Evolutionary conservation across 352 stramenopile genomes (phyloP).

Genomic region (Phytophthora quininea): DNA sequence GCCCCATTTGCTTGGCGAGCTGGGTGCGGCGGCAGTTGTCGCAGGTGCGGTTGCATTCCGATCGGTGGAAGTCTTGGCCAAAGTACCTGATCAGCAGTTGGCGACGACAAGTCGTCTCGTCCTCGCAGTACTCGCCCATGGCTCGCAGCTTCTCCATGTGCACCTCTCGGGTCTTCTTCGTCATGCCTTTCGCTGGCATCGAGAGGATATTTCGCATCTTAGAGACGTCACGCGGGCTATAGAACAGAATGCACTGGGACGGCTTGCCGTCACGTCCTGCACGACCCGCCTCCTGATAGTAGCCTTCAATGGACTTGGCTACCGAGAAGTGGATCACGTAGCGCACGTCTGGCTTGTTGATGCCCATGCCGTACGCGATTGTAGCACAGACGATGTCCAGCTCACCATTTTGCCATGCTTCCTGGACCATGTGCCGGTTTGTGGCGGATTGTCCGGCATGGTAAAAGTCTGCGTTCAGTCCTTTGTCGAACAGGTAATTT

Average conservation of each 20-base stretch:
- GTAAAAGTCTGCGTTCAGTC: constrained; percentile 92
- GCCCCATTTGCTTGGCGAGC: constrained; percentile 30
- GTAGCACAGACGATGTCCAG: constrained; percentile 94
- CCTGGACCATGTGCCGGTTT: constrained; percentile 81
- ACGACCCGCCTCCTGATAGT: constrained; percentile 98
- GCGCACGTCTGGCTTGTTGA: constrained; percentile 95
- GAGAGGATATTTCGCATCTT: constrained; percentile 85
- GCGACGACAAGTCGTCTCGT: constrained; percentile 74
- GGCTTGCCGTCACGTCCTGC: constrained; percentile 95
- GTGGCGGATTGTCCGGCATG: constrained; percentile 87
- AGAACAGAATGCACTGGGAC: constrained; percentile 93
- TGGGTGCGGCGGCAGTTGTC: constrained; percentile 71
- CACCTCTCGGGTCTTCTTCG: constrained; percentile 63
- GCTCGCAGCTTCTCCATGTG: constrained; percentile 80
- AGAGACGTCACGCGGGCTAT: constrained; percentile 81
- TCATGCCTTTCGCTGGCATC: constrained; percentile 84
- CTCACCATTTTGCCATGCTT: constrained; percentile 75
- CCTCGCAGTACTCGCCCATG: constrained; percentile 84
- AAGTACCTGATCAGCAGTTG: constrained; percentile 84
- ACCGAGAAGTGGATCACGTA: constrained; percentile 94
- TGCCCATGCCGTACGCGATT: constrained; percentile 96
- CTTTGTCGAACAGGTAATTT: constrained; percentile 85
- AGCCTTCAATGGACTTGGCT: constrained; percentile 95
- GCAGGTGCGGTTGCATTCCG: constrained; percentile 63
- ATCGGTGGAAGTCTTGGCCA: constrained; percentile 71